Evolutionary conservation across 352 stramenopile species (phyloP).

Genomic region (Halophytophthora polymorphica): DNA sequence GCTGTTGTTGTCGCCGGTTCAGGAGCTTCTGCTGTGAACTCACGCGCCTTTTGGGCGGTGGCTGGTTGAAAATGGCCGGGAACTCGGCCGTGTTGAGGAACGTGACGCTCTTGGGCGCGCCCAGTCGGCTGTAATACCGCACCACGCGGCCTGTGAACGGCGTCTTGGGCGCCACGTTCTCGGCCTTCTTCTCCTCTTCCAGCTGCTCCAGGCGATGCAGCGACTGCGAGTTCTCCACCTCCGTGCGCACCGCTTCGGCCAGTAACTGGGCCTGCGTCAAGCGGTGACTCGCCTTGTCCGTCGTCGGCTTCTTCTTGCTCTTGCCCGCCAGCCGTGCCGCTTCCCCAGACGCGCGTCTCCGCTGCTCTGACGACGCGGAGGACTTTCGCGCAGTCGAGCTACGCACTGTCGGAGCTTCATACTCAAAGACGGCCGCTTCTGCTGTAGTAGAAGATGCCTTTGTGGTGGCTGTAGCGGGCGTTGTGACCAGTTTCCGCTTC

Average conservation of each 20-base stretch:
- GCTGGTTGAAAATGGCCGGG: constrained; percentile 64
- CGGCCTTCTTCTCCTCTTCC: constrained; percentile 79
- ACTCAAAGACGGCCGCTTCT: constrained; percentile 8
- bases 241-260: constrained; percentile 67
- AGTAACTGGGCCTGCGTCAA: constrained; percentile 73
- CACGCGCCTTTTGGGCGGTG: constrained; percentile 52
- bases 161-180: constrained; percentile 62
- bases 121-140: constrained; percentile 62
- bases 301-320: constrained; percentile 17
- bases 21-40: constrained; percentile 34
- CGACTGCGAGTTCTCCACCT: constrained; percentile 81
- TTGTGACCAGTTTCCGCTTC: constrained; percentile 10
- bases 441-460: constrained; percentile 7
- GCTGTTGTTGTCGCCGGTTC: constrained; percentile 25
- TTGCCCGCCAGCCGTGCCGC: constrained; percentile 39
- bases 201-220: constrained; percentile 73
- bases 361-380: constrained; percentile 56
- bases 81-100: constrained; percentile 74
- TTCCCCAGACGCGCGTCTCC: constrained; percentile 49
- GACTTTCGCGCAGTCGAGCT: constrained; percentile 61
- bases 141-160: constrained; percentile 71
- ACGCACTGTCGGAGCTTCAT: constrained; percentile 40
- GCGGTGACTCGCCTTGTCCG: constrained; percentile 43
- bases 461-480: constrained; percentile 5
- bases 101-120: constrained; percentile 71